A percentile compares a stretch with the other conserved stretches of the same genome.
Evolutionary conservation across 768 basidiomycete genomes (phyloP).

Genomic region (Cystofilobasidium ferigula): DNA sequence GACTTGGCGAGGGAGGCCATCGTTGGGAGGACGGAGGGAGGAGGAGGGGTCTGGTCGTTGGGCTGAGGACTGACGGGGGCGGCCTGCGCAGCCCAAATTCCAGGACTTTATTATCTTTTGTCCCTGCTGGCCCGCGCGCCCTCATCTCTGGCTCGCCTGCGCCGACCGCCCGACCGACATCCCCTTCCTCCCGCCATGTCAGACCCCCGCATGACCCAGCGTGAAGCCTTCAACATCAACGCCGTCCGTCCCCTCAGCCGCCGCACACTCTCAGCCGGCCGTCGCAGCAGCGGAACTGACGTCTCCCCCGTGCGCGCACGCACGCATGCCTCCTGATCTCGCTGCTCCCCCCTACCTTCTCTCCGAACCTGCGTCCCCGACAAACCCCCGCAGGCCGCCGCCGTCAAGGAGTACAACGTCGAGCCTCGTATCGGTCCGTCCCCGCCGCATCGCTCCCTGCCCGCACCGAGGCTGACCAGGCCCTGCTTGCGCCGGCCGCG

Average conservation of each 20-base stretch:
- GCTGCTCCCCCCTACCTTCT: conserved; percentile 38
- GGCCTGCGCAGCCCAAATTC: too few relatives aligned
- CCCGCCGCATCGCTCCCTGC: background rate
- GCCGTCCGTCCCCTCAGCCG: conserved; percentile 31
- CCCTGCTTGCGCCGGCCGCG: background rate
- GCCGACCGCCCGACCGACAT: too few relatives aligned
- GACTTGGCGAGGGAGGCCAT: conserved; percentile 25
- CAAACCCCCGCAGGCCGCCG: conserved; percentile 53
- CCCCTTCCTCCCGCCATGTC: conserved; percentile 3
- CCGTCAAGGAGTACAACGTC: conserved; percentile 76
- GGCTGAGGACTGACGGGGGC: too few relatives aligned
- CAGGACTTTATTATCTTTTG: too few relatives aligned
- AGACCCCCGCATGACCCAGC: conserved; percentile 28
- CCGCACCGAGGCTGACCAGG: background rate
- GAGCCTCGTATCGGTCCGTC: conserved; percentile 73
- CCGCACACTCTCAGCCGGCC: conserved; percentile 19
- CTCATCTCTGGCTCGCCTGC: too few relatives aligned
- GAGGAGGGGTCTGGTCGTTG: too few relatives aligned
- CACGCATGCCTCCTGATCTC: background rate
- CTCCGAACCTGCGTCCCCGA: background rate
- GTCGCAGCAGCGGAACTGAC: background rate
- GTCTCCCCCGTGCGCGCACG: background rate
- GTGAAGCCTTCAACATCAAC: conserved; percentile 35
- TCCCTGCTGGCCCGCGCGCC: too few relatives aligned
- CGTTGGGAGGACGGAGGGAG: background rate